A percentile compares a stretch with the other conserved stretches of the same genome.
Conservation (phyloP, 768 basidiomycete species). For the Hydnomerulius pinastri region DNA sequence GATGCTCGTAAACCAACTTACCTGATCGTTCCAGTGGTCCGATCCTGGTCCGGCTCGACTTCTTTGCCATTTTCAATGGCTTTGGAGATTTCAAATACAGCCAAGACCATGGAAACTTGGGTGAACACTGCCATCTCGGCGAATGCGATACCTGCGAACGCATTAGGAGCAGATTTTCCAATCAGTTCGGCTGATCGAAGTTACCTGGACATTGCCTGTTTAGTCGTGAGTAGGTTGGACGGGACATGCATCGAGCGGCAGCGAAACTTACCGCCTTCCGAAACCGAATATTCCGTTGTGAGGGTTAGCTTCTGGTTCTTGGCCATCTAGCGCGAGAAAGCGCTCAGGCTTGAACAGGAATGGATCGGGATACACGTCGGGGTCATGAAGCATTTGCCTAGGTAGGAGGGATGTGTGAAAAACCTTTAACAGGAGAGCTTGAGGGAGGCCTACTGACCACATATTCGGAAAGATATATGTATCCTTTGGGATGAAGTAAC, state of each 20-base stretch:
- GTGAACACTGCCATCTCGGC: background rate
- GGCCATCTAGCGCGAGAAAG: slow-evolving; percentile 9
- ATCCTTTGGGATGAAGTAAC: slow-evolving; percentile 14
- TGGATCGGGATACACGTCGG: slow-evolving; percentile 32
- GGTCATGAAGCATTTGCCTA: slow-evolving; percentile 56
- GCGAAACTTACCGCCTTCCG: slow-evolving; percentile 17
- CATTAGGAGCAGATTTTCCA: background rate
- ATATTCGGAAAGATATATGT: slow-evolving; percentile 6
- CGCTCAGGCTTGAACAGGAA: slow-evolving; percentile 29
- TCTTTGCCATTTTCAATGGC: slow-evolving; percentile 39
- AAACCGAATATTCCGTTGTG: slow-evolving; percentile 10
- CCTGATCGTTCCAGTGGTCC: slow-evolving; percentile 50
- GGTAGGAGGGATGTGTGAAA: no score
- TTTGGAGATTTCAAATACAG: slow-evolving; percentile 43
- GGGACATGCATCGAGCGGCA: no score
- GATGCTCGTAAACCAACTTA: slow-evolving; percentile 8
- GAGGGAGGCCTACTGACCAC: slow-evolving; percentile 3
- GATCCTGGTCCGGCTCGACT: slow-evolving; percentile 45
- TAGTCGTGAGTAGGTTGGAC: no score
- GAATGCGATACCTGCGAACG: background rate
- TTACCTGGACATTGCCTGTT: slow-evolving; percentile 5
- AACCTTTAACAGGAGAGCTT: no score
- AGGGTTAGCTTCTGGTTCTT: slow-evolving; percentile 1
- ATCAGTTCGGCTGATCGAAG: background rate
- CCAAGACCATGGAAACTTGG: slow-evolving; percentile 34